A percentile compares a stretch with the other conserved stretches of the same genome.
Conservation (phyloP, 495 filamentous ascomycete genomes). For the Annulohypoxylon maeteangense region DNA sequence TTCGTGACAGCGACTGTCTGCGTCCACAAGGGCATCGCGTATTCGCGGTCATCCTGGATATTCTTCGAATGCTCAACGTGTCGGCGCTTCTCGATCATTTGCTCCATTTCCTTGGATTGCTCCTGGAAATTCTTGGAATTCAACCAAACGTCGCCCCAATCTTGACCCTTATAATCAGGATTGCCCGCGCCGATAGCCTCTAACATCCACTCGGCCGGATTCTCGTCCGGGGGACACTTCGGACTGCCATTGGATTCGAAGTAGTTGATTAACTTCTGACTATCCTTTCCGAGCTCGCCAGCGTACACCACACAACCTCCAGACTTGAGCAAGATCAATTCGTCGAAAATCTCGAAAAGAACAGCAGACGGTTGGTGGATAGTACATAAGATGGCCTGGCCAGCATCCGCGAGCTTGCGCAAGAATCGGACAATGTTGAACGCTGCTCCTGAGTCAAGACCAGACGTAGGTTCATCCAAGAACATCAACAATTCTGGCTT, state of each 20-base stretch:
- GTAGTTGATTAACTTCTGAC: constrained; percentile 50
- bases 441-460: constrained; percentile 71
- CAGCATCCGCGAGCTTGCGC: constrained; percentile 70
- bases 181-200: constrained; percentile 70
- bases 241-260: constrained; percentile 73
- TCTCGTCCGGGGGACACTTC: constrained; percentile 71
- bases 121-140: constrained; percentile 71
- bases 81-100: constrained; percentile 44
- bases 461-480: constrained; percentile 79
- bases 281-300: constrained; percentile 63
- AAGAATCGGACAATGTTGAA: constrained; percentile 74
- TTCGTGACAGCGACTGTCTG: constrained; percentile 59
- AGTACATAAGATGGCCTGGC: constrained; percentile 77
- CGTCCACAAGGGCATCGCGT: constrained; percentile 41
- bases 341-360: constrained; percentile 78
- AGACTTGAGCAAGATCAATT: constrained; percentile 70
- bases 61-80: constrained; percentile 42
- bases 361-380: constrained; percentile 81
- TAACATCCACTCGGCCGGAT: constrained; percentile 86
- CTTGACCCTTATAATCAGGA: constrained; percentile 63
- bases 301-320: constrained; percentile 78
- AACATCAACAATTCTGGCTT: constrained; percentile 80
- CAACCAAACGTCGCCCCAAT: constrained; percentile 84
- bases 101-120: constrained; percentile 60
- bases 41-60: constrained; percentile 48